Base-by-base conservation (phyloP, 2,329 filamentous ascomycete genomes). In the Colletotrichum theobromicola region DNA sequence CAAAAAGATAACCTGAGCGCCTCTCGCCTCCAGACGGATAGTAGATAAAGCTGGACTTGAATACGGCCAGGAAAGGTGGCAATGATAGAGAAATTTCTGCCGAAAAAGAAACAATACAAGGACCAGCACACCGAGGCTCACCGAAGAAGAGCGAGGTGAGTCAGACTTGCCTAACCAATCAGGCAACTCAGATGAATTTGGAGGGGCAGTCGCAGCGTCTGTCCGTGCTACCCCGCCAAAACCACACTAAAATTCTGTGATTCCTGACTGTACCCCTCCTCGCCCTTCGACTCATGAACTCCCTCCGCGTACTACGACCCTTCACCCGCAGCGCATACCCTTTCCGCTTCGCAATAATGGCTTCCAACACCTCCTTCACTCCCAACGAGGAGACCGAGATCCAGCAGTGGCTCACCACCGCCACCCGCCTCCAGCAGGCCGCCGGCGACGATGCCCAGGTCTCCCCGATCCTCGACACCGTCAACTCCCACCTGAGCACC, bases 401-500 rank as follows among this genome's bases (percentile, higher is more conserved):
- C 83, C 92, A 93, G 85, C 93, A 97, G 88, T 98, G 96, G 96
- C 90, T 96, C 81, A 93, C 92, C 81, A 94, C 94, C 60, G 92
- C 94, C 55, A 90, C 93, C 75, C 92, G 93, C 78, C 90, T 97
- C 81, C 90, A 91, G 81, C 85, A 87, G 37, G 74, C 77, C n/a
- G 68, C 89, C 35, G 87, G 90, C 74, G 86, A 90, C 77, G 90
- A 93, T 70, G 86, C 89, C 72, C 88, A 92, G 79, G 90, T 94
- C 76, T 88, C 90, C 34, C 89, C 92, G 77, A 93, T 95, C 75
- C 90, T 98, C 77, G 91, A 93, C 73, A 91, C 93, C 70, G 91
- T 98, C 79, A 98, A 98, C 88, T 89, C 91, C 72, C 95, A 98
- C 86, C 93, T 98, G 76, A 93, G 95, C 72, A 94, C 93, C 78